Conservation (phyloP, 2,329 filamentous ascomycete genomes). For the Neonectria neomacrospora region DNA sequence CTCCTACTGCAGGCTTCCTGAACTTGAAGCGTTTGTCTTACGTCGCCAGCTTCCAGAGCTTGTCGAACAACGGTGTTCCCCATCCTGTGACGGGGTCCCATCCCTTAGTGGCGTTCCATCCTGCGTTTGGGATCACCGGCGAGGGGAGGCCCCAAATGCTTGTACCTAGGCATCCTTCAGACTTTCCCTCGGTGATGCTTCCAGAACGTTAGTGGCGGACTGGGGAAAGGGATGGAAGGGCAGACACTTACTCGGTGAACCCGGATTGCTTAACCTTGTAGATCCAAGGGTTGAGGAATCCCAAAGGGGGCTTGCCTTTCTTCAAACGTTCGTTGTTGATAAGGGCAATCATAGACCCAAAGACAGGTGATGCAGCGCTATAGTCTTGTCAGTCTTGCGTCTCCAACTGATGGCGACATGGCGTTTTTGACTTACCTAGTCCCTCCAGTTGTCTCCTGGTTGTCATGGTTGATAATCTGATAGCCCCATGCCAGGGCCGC, state of each 20-base stretch:
- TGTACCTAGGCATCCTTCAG: conserved; percentile 46
- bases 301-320: conserved; percentile 62
- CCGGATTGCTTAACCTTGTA: conserved; percentile 53
- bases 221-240: background rate
- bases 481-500: conserved; percentile 61
- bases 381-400: conserved; percentile 2
- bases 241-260: conserved; percentile 51
- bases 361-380: conserved; percentile 69
- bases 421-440: conserved; percentile 45
- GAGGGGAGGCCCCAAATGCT: conserved; percentile 42
- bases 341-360: conserved; percentile 71
- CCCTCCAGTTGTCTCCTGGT: conserved; percentile 44
- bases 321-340: conserved; percentile 72
- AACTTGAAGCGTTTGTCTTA: conserved; percentile 14
- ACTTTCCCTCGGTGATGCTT: conserved; percentile 52
- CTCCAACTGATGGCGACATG: background rate
- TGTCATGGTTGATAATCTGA: conserved; percentile 48
- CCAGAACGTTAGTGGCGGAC: conserved; percentile 13
- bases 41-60: conserved; percentile 39
- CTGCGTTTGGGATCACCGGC: conserved; percentile 42
- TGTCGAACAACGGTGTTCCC: conserved; percentile 58
- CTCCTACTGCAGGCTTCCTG: background rate
- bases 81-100: conserved; percentile 56
- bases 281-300: conserved; percentile 72
- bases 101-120: conserved; percentile 46